Base-by-base conservation (phyloP, 352 stramenopile genomes). In the Phytopythium cucurbitacearum region DNA sequence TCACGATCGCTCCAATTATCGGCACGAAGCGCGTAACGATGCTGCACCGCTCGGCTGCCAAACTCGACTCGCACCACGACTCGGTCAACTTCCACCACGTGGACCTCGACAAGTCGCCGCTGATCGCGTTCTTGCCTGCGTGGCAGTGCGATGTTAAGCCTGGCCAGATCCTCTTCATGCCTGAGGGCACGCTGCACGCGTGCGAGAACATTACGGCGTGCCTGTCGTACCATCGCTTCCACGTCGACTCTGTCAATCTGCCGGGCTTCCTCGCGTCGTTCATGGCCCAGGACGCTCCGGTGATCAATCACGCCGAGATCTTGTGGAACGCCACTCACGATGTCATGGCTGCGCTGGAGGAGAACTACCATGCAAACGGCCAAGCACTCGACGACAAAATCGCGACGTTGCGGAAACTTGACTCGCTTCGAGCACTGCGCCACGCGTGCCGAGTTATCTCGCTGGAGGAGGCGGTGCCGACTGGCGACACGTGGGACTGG, bases 101-200 rank as follows among this genome's bases (percentile, higher is more conserved):
- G 16, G 85, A 98, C 54, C 65, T 97, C 34, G 70, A 97, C 51
- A 82, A 80, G 37, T 89, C 81, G 51, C 93, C 91, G n/a, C 63
- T 97, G 16, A 60, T 97, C 48, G 83, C 85, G 28, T 92, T 96
- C 60, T 69, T 96, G 28, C 77, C 89, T 12, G 74, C 86, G 8
- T 98, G 86, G 87, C 78, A 84, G 43, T 87, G 88, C 7, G 77
- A 89, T 48, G 76, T 98, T 53, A 79, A 89, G 46, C 93, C 91
- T 16, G 93, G 91, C 3, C 90, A 98, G 79, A 96, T 98, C 61
- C 66, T 97, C 42, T 84, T 95, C 63, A 96, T 98, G 86, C 93
- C 93, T 11, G 80, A 97, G 48, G 87, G 89, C 33, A 98, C 93
- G 9, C 89, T 96, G 54, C 93, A 98, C 62, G 83, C 94, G 50